Evolutionary conservation across 768 basidiomycete species (phyloP), one percentile per base, ranked within the genome.

Genomic region (Pulveroboletus sp.): DNA sequence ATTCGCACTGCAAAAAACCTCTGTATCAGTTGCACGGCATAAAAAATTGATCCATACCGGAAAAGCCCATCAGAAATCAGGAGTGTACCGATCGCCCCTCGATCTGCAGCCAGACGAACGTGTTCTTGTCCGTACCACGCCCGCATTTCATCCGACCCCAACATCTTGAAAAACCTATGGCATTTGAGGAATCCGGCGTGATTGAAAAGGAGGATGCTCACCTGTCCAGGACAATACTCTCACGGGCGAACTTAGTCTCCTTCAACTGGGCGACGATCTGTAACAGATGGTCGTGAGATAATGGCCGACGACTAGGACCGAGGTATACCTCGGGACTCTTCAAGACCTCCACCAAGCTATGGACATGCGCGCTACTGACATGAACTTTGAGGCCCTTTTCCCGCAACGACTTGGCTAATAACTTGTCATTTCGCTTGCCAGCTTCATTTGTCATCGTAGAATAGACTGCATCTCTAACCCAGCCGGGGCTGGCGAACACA

Each of bases 81-180:
- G 26, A 99, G 76, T 2, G 92, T 93, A 14, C 93, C 93, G 37
- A 98, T 84, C 0, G 96, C 96, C 1, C 93, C 94, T 43, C 96
- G 78, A 62, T 94, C 90, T 32, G 90, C 86, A 4, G 96, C 96
- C 18, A 96, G 77, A 43, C 78, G 75, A 48, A 99, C 96, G 68
- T 99, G 96, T 43, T 90, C 85, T 11, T 94, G 91, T 2, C 95
- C 96, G 67, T 99, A 99, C 96, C 96, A 99, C 5, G 96, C 96
- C 47, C 96, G 79, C 74, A 94, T 84, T 66, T 97, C 94, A 59
- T 99, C 94, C 1, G 78, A 79, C 0, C 87, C 92, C 27, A 98
- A 80, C 93, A 94, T 98, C 69, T 97, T 99, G 73, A 93, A 93
- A 73, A 99, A 99, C 57, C 94, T 97, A 57, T 3, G 30, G 28